Evolutionary conservation across 2,329 filamentous ascomycete species (phyloP).

Genomic region (Daldinia eschscholtzii): DNA sequence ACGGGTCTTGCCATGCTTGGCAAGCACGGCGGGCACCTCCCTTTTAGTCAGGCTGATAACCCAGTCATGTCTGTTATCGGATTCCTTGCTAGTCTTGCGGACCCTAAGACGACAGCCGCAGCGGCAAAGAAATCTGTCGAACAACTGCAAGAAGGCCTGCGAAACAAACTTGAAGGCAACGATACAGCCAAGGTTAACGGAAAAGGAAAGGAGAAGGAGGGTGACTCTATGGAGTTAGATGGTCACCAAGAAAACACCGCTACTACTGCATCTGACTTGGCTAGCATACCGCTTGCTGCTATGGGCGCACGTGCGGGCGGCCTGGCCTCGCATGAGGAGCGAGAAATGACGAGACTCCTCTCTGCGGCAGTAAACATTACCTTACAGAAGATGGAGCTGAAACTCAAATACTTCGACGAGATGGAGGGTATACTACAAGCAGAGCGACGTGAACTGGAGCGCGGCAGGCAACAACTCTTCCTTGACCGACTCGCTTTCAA

Average conservation of each 20-base stretch:
- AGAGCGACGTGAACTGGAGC: constrained; percentile 91
- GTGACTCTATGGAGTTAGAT: constrained; percentile 75
- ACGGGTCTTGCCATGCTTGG: constrained; percentile 76
- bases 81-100: constrained; percentile 91
- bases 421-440: constrained; percentile 93
- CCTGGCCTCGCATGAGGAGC: constrained; percentile 94
- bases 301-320: constrained; percentile 88
- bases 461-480: constrained; percentile 92
- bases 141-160: constrained; percentile 83
- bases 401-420: constrained; percentile 95
- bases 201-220: constrained; percentile 70
- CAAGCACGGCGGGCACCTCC: constrained; percentile 81
- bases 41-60: constrained; percentile 93
- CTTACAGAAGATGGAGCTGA: constrained; percentile 95
- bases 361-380: constrained; percentile 92
- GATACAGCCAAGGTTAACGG: constrained; percentile 63
- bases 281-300: constrained; percentile 86
- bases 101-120: constrained; percentile 89
- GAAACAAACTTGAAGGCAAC: constrained; percentile 78
- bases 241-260: constrained; percentile 65
- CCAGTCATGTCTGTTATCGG: constrained; percentile 96
- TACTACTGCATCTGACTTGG: constrained; percentile 66
- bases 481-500: constrained; percentile 92
- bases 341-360: constrained; percentile 94
- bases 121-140: constrained; percentile 90